Evolutionary conservation across 495 filamentous ascomycete genomes (phyloP).

Genomic region (Penicillium cinerascens): DNA sequence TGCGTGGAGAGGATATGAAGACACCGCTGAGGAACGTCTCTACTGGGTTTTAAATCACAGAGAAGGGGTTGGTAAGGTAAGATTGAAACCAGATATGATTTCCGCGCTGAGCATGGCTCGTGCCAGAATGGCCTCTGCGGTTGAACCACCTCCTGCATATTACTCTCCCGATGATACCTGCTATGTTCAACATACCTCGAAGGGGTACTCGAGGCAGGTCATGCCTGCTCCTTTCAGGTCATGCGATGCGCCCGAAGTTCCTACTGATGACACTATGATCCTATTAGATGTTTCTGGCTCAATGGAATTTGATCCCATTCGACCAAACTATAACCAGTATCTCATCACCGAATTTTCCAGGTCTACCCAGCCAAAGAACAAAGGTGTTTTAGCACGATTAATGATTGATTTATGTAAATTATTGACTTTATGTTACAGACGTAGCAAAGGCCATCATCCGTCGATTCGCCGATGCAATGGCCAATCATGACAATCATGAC

Average conservation of each 20-base stretch:
- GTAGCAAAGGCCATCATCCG: conserved; percentile 41
- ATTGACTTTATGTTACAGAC: conserved; percentile 20
- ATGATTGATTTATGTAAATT: not conserved
- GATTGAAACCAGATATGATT: conserved; percentile 43
- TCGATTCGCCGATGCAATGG: conserved; percentile 43
- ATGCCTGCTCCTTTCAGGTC: conserved; percentile 35
- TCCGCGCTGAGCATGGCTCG: conserved; percentile 41
- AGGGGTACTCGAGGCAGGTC: conserved; percentile 44
- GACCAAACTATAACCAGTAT: conserved; percentile 41
- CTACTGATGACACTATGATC: conserved; percentile 46
- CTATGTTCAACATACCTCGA: conserved; percentile 34
- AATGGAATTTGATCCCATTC: conserved; percentile 42
- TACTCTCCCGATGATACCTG: conserved; percentile 39
- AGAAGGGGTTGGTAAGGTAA: conserved; percentile 18
- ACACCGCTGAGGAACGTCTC: conserved; percentile 47
- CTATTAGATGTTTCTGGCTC: conserved; percentile 44
- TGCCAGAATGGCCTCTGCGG: conserved; percentile 38
- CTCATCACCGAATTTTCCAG: conserved; percentile 35
- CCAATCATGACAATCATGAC: conserved; percentile 44
- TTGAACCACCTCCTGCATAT: conserved; percentile 38
- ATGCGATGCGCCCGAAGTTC: conserved; percentile 28
- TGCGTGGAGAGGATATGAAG: conserved; percentile 44
- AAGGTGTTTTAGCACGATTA: conserved; percentile 22
- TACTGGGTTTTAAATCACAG: conserved; percentile 50
- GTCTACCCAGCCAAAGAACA: conserved; percentile 45